These are phyloP conservation scores for Coffea eugenioides DNA, from an alignment of 257 asterid species.

Conservation along the genomic window DNA sequence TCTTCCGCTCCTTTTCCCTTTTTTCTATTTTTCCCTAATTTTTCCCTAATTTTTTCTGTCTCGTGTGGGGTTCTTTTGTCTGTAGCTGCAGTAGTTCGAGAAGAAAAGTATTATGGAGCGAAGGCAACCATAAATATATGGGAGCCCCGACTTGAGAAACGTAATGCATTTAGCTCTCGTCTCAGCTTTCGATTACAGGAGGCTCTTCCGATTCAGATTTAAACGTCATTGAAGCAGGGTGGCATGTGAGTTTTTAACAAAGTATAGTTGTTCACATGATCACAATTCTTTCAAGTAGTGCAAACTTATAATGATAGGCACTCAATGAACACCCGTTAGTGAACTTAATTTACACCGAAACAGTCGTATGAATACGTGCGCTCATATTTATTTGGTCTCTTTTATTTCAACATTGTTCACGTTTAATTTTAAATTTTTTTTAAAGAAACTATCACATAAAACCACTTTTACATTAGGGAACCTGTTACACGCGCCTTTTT, in stretches of 20 bases:
- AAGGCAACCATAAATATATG: conserved; percentile 25
- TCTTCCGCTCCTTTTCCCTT: background rate
- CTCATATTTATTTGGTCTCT: no score
- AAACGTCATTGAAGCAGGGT: conserved; percentile 23
- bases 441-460: no score
- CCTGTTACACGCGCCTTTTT: no score
- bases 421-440: no score
- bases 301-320: no score
- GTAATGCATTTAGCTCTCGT: conserved; percentile 29
- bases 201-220: conserved; percentile 26
- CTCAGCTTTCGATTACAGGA: conserved; percentile 22
- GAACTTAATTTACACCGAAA: no score
- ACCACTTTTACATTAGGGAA: no score
- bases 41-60: background rate
- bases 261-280: no score
- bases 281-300: no score
- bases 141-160: conserved; percentile 22
- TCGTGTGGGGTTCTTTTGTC: conserved; percentile 55
- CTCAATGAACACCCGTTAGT: no score
- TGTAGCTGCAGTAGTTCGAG: conserved; percentile 43
- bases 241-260: conserved; percentile 18
- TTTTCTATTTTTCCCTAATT: conserved; percentile 30
- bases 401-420: no score
- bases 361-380: no score
- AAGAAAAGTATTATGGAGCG: conserved; percentile 29